Conservation (phyloP, 805 yeast species). For the Saccharomycodes ludwigii region DNA sequence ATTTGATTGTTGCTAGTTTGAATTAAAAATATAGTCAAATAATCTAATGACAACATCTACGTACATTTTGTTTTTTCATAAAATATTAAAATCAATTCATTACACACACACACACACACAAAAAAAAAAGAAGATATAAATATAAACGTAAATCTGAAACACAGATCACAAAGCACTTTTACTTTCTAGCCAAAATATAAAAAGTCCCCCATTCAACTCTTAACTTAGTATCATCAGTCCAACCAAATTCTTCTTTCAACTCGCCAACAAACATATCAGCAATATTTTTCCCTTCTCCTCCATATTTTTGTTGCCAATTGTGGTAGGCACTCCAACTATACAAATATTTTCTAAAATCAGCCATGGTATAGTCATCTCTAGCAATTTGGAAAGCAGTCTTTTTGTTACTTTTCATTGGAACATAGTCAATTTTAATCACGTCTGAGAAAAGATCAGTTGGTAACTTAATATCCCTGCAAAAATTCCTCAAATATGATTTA, state of each 20-base stretch:
- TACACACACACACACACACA: too few relatives aligned
- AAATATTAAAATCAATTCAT: too few relatives aligned
- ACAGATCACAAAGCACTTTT: slow-evolving; percentile 1
- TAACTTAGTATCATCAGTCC: slow-evolving; percentile 32
- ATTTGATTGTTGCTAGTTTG: too few relatives aligned
- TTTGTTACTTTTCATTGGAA: slow-evolving; percentile 14
- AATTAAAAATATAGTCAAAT: too few relatives aligned
- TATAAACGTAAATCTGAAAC: neutral
- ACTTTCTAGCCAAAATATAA: slow-evolving; percentile 35
- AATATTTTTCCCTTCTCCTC: slow-evolving; percentile 30
- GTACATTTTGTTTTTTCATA: too few relatives aligned
- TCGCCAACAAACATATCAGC: slow-evolving; percentile 35
- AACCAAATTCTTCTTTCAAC: slow-evolving; percentile 30
- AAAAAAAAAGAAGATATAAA: too few relatives aligned
- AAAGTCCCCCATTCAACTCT: slow-evolving; percentile 46
- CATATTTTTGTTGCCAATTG: slow-evolving; percentile 37
- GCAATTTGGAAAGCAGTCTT: slow-evolving; percentile 23
- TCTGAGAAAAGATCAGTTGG: slow-evolving; percentile 34
- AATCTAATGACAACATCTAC: too few relatives aligned
- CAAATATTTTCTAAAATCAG: slow-evolving; percentile 37
- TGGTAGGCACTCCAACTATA: slow-evolving; percentile 59
- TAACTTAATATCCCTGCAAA: slow-evolving; percentile 31
- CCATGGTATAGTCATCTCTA: slow-evolving; percentile 33
- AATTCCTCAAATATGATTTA: slow-evolving; percentile 32
- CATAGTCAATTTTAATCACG: slow-evolving; percentile 24